Conservation (phyloP, 345 rosid genomes). For the Aquilaria malaccensis region DNA sequence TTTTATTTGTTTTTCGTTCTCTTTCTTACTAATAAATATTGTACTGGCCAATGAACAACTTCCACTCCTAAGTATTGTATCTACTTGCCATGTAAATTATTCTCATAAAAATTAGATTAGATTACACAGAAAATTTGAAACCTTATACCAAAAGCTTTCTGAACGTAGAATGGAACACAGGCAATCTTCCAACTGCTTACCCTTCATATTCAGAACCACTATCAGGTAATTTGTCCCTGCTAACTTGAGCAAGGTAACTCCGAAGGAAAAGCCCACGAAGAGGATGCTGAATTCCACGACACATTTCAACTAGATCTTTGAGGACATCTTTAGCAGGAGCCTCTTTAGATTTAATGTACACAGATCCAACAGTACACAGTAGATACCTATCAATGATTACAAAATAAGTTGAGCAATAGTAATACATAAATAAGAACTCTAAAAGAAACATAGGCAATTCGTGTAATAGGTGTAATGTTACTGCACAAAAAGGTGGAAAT, state of each 20-base stretch:
- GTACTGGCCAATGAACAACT: no score
- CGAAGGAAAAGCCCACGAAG: slow-evolving; percentile 95
- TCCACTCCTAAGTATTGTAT: no score
- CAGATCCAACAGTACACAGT: slow-evolving; percentile 95
- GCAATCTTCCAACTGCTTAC: slow-evolving; percentile 36
- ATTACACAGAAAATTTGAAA: neutral
- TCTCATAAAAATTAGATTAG: neutral
- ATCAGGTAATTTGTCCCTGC: slow-evolving; percentile 94
- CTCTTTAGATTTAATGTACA: slow-evolving; percentile 93
- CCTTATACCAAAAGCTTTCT: neutral
- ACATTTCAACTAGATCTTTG: slow-evolving; percentile 99
- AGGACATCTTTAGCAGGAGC: slow-evolving; percentile 98
- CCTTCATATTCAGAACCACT: slow-evolving; percentile 97
- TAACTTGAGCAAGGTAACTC: slow-evolving; percentile 96
- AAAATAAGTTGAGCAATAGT: neutral
- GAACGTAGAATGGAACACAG: no score
- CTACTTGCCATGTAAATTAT: no score
- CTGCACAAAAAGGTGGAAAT: no score
- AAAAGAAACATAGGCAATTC: no score
- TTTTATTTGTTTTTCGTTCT: no score
- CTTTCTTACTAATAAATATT: no score
- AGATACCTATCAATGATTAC: slow-evolving; percentile 55
- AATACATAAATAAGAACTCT: neutral
- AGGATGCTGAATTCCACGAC: slow-evolving; percentile 99
- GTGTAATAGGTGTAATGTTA: no score